phyloP scores from a whole-genome alignment of 2,329 filamentous ascomycete species.

The Monosporascus sp. region DNA sequence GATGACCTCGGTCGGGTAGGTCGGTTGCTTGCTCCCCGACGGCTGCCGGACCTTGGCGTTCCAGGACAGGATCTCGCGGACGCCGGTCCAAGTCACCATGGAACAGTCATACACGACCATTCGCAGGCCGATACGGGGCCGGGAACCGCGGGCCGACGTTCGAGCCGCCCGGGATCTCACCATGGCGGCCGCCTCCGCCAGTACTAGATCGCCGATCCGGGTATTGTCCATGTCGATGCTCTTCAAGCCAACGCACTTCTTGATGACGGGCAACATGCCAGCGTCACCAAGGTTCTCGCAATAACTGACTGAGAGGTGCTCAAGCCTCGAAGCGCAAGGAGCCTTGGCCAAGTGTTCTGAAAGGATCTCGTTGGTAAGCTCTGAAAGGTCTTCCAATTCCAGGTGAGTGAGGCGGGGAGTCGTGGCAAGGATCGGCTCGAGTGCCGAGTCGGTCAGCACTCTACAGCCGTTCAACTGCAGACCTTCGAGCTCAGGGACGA shows the following conservation, averaged over 20 bases:
- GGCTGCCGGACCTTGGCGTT: constrained; percentile 69
- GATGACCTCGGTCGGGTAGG: constrained; percentile 74
- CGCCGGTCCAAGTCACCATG: constrained; percentile 86
- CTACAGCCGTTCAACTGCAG: constrained; percentile 76
- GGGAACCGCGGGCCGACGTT: constrained; percentile 30
- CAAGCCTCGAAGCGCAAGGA: constrained; percentile 64
- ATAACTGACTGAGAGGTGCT: constrained; percentile 83
- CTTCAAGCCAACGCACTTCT: constrained; percentile 62
- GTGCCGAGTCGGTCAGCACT: constrained; percentile 65
- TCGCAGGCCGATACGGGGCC: constrained; percentile 59
- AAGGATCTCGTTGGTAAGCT: constrained; percentile 70
- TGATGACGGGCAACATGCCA: constrained; percentile 78
- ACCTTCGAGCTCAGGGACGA: constrained; percentile 74
- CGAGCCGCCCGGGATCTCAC: constrained; percentile 57
- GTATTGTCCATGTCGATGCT: constrained; percentile 91
- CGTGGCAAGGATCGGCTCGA: constrained; percentile 68
- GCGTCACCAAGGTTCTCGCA: constrained; percentile 80
- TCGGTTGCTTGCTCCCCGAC: constrained; percentile 30
- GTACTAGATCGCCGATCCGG: constrained; percentile 76
- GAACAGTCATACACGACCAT: constrained; percentile 88
- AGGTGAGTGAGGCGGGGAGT: constrained; percentile 76
- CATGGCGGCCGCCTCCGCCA: constrained; percentile 79
- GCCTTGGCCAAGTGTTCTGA: constrained; percentile 68
- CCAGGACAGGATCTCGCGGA: constrained; percentile 77
- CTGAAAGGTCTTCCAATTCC: constrained; percentile 79